Percentiles rank a stretch among this genome's conserved stretches.
Evolutionary conservation across 345 rosid genomes (phyloP).

Genomic region (Brassica carinata): DNA sequence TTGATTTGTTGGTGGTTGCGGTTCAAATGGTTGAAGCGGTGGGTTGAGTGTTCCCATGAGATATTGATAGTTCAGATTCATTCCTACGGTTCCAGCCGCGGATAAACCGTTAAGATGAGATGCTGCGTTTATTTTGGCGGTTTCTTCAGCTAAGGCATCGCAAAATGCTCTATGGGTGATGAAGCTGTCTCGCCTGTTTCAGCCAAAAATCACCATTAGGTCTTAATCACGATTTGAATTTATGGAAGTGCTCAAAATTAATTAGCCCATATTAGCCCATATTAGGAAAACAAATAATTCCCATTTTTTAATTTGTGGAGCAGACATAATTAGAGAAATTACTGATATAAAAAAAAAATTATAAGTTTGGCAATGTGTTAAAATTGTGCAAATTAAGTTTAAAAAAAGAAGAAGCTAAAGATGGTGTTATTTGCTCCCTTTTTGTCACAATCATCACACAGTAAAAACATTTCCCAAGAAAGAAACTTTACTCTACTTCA

Average conservation of each 20-base stretch:
- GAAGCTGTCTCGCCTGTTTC: slow-evolving; percentile 87
- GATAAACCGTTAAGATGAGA: slow-evolving; percentile 44
- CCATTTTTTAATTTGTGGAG: neutral
- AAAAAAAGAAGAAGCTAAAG: neutral
- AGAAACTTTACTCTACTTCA: slow-evolving; percentile 32
- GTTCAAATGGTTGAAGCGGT: slow-evolving; percentile 54
- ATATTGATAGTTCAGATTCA: slow-evolving; percentile 55
- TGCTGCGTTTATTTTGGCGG: slow-evolving; percentile 82
- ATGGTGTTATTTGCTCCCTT: slow-evolving; percentile 8
- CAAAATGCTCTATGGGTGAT: slow-evolving; percentile 97
- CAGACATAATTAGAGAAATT: neutral
- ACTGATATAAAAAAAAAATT: neutral
- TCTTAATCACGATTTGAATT: neutral
- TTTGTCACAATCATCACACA: slow-evolving; percentile 13
- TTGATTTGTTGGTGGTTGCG: slow-evolving; percentile 24
- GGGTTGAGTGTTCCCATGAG: slow-evolving; percentile 52
- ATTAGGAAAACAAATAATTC: neutral
- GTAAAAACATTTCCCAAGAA: slow-evolving; percentile 16
- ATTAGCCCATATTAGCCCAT: neutral
- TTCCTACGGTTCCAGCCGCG: slow-evolving; percentile 19
- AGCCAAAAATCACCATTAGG: slow-evolving; percentile 13
- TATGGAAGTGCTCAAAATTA: slow-evolving; percentile 1
- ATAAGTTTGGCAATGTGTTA: neutral
- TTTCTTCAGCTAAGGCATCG: slow-evolving; percentile 95
- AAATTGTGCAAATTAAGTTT: neutral